Evolutionary conservation across 208 protist species (phyloP).

Genomic region (Leishmania arabica): DNA sequence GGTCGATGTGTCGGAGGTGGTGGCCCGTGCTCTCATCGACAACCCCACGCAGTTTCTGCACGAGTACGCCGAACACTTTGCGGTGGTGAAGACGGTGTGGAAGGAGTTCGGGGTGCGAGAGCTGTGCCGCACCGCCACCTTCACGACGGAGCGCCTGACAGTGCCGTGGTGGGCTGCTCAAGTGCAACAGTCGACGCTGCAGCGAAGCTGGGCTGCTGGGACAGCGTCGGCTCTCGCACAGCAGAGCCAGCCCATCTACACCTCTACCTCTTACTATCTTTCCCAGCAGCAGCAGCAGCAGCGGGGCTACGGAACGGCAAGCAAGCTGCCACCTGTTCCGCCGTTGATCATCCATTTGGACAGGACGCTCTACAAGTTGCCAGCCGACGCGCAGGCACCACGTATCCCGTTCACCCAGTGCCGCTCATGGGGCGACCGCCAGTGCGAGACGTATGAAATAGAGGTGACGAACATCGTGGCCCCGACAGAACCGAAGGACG

Average conservation of each 20-base stretch:
- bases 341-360: conserved; percentile 62
- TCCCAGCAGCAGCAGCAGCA: conserved; percentile 21
- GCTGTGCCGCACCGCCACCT: conserved; percentile 51
- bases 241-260: conserved; percentile 24
- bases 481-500: conserved; percentile 29
- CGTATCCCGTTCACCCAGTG: conserved; percentile 27
- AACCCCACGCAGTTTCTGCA: conserved; percentile 58
- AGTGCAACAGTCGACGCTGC: conserved; percentile 35
- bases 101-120: conserved; percentile 45
- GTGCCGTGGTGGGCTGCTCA: conserved; percentile 54
- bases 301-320: background rate
- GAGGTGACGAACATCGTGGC: conserved; percentile 54
- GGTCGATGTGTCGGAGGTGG: conserved; percentile 43
- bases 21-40: conserved; percentile 51
- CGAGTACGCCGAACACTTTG: conserved; percentile 43
- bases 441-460: conserved; percentile 59
- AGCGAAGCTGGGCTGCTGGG: conserved; percentile 16
- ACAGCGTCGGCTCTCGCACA: background rate
- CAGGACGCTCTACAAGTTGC: conserved; percentile 49
- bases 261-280: conserved; percentile 17
- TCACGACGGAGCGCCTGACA: conserved; percentile 52
- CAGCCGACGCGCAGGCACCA: conserved; percentile 9
- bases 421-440: conserved; percentile 21
- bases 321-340: conserved; percentile 14
- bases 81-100: conserved; percentile 57